Percentiles rank a stretch among this genome's conserved stretches.
These are phyloP conservation scores for Blastobotrys niveus DNA, from an alignment of 1,139 yeast species.

Conservation along the genomic window DNA sequence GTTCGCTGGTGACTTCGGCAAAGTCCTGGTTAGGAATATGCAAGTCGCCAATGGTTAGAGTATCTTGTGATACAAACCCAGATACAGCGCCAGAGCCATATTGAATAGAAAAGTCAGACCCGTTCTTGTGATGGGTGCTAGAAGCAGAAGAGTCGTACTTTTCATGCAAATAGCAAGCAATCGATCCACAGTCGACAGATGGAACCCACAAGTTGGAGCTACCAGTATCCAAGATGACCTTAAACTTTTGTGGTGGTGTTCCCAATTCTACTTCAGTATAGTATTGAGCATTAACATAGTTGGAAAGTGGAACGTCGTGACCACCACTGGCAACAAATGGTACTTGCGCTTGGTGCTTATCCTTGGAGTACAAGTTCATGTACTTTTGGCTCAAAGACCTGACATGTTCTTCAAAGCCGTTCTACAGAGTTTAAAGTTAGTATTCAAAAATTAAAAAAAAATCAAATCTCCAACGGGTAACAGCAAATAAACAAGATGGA, in stretches of 20 bases:
- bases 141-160: slow-evolving; percentile 82
- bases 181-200: slow-evolving; percentile 75
- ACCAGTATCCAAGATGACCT: slow-evolving; percentile 78
- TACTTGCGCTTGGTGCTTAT: slow-evolving; percentile 30
- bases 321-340: slow-evolving; percentile 37
- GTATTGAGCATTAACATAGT: slow-evolving; percentile 92
- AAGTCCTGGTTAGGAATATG: slow-evolving; percentile 81
- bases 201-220: slow-evolving; percentile 98
- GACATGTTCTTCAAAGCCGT: slow-evolving; percentile 54
- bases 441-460: background rate
- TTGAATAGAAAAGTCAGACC: slow-evolving; percentile 73
- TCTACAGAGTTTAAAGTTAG: slow-evolving; percentile 16
- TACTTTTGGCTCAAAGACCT: slow-evolving; percentile 71
- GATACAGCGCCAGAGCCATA: slow-evolving; percentile 92
- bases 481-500: background rate
- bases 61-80: slow-evolving; percentile 86
- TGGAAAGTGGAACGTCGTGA: slow-evolving; percentile 70
- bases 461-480: background rate
- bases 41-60: slow-evolving; percentile 74
- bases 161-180: slow-evolving; percentile 90
- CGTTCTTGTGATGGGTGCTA: slow-evolving; percentile 76
- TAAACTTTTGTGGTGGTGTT: slow-evolving; percentile 87
- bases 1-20: slow-evolving; percentile 95
- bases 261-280: slow-evolving; percentile 85
- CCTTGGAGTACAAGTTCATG: slow-evolving; percentile 47